These are phyloP conservation scores for Plasmodium reichenowi DNA, from an alignment of 169 alveolate species.

Conservation along the genomic window DNA sequence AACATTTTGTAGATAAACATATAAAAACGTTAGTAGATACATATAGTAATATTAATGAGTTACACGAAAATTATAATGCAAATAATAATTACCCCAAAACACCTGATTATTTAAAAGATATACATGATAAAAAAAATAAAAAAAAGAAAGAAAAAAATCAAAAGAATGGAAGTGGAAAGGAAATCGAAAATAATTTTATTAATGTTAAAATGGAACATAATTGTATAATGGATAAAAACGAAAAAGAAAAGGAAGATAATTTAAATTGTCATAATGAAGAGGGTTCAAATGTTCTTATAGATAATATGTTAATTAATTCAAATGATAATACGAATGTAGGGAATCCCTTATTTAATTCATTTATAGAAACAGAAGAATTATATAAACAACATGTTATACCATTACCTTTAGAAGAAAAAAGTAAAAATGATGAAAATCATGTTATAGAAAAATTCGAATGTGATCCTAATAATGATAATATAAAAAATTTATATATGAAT, in stretches of 20 bases:
- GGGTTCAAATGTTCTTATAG: neutral
- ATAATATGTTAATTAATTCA: neutral
- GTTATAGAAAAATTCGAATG: neutral
- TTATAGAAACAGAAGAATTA: no score
- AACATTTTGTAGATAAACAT: conserved; percentile 64
- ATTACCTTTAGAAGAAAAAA: neutral
- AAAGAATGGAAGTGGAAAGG: neutral
- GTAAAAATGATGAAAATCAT: neutral
- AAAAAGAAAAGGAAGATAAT: no score
- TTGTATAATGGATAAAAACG: no score
- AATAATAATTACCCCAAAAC: conserved; percentile 39
- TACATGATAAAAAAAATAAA: conserved; percentile 17
- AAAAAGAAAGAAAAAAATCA: neutral
- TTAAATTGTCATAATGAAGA: no score
- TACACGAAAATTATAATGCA: conserved; percentile 28
- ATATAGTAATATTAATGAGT: conserved; percentile 37
- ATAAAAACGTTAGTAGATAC: conserved; percentile 36
- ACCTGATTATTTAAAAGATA: conserved; percentile 45
- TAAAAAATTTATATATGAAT: conserved; percentile 1
- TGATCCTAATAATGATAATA: neutral
- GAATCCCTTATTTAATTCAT: neutral
- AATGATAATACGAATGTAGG: neutral
- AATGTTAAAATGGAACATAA: no score
- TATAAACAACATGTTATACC: no score
- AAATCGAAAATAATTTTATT: neutral